These are phyloP conservation scores for Salix koriyanagi DNA, from an alignment of 345 rosid genomes.

Conservation along the genomic window DNA sequence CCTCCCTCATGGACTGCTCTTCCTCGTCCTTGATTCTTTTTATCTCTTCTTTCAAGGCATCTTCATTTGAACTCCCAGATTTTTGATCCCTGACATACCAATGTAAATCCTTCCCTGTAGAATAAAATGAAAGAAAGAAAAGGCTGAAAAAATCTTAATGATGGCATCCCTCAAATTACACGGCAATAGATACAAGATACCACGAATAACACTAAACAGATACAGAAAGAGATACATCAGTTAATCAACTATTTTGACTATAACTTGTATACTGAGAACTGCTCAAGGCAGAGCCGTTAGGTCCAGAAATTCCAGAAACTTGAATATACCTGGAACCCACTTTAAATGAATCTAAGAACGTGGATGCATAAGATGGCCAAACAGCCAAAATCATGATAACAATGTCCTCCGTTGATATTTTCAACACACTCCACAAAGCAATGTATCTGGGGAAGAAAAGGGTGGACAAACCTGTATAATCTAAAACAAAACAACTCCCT, in stretches of 20 bases:
- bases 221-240: neutral
- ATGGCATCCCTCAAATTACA: neutral
- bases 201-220: neutral
- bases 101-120: constrained; percentile 81
- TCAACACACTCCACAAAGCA: neutral
- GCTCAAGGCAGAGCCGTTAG: neutral
- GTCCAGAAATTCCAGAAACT: neutral
- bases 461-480: neutral
- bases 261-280: neutral
- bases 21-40: constrained; percentile 86
- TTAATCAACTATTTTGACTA: neutral
- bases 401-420: neutral
- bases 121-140: neutral
- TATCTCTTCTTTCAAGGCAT: constrained; percentile 84
- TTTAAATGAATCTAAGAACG: neutral
- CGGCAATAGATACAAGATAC: neutral
- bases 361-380: neutral
- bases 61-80: constrained; percentile 35
- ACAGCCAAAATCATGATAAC: too few species aligned
- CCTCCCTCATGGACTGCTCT: constrained; percentile 98
- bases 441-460: neutral
- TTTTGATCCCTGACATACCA: constrained; percentile 86
- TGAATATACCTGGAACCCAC: neutral
- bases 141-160: neutral
- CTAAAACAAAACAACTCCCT: neutral